Evolutionary conservation across 495 filamentous ascomycete genomes (phyloP), one percentile per base, ranked within the genome.

Genomic region (Aspergillus sclerotioniger): DNA sequence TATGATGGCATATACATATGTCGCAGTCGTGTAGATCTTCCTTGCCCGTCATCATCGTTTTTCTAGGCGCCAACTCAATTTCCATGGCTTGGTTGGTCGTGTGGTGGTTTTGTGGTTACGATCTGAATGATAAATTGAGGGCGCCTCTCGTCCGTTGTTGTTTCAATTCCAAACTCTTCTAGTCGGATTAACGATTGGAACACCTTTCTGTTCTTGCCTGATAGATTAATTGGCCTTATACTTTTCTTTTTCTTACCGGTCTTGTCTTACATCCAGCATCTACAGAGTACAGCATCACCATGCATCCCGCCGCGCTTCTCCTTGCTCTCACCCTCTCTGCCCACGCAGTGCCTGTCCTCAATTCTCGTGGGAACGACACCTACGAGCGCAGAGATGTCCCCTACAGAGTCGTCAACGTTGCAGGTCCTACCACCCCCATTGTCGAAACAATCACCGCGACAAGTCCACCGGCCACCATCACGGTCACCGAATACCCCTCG

Each of bases 401-500:
- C n/a, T 82, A 82, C 59, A 67, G 72, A 6, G 71, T 82, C 29
- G 80, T 81, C 55, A 77, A 80, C 54, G 80, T 81, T 19, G 78
- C 71, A 33, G 76, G 73, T 28, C 60, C 64, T 15, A 51, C 63
- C 16, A 45, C 62, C 37, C 64, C 68, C 20, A 59, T 55, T 28
- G 54, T 67, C 10, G 59, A 72, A 16, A 80, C 74, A 19, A 56
- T 75, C 10, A 72, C 70, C 13, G 60, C 70, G 0, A 43, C 67
- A 17, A 70, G 67, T 12, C 53, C 66, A 15, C 70, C 72, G 45
- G 62, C 74, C 58, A 76, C 71, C 16, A 62, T 73, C 21, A 71
- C 69, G 5, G 61, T 75, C 15, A 69, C 70, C 33, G 58, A 65
- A 21, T 70, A 65, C 20, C 67, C 69, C n/a, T 61, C 64, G 32